Evolutionary conservation across 257 asterid genomes (phyloP), one percentile per base, ranked within the genome.

Genomic region (Anisodus tanguticus): DNA sequence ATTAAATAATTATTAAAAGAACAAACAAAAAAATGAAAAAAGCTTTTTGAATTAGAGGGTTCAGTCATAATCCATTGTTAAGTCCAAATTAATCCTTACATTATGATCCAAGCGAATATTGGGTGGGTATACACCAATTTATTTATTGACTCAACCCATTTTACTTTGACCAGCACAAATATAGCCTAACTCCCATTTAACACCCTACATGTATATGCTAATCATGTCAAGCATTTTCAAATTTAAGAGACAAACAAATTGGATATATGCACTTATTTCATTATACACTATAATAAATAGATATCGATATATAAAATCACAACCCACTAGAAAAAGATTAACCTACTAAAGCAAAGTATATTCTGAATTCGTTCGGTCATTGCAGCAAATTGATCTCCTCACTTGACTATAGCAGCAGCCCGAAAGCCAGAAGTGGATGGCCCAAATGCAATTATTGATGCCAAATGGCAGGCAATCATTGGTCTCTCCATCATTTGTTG

Each of bases 391-490:
- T 72, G 80, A 72, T 47, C 54, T 47, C 59, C 59, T 19, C 41
- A n/a, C 10, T 51, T 3, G 80, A 19, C 58, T 45, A 49, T 66
- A 31, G 45, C 9, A 11, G n/a, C 4, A 64, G 35, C 43, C 17
- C 5, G 16, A 64, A 3, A 26, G 9, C 71, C 71, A 64, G n/a
- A 64, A 64, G 9, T 64, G 3, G 39, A 67, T 67, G 49, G 80
- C 79, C 60, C 71, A 68, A 39, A 16, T 76, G 59, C 10, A 1
- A 72, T 72, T 26, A 47, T 37, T 17, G 5, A 57, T 3, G 74
- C 43, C 82, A 57, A 69, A 81, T 70, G 79, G 51, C 79, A 54
- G 62, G 43, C 79, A 62, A 55, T 79, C 60, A 62, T 45, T 59
- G 79, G 59, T 5, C 69, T 39, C 10, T 9, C 72, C 37, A 59